A percentile compares a stretch with the other conserved stretches of the same genome.
Conservation (phyloP, 2,329 filamentous ascomycete species). For the Sporothrix variecibatus region DNA sequence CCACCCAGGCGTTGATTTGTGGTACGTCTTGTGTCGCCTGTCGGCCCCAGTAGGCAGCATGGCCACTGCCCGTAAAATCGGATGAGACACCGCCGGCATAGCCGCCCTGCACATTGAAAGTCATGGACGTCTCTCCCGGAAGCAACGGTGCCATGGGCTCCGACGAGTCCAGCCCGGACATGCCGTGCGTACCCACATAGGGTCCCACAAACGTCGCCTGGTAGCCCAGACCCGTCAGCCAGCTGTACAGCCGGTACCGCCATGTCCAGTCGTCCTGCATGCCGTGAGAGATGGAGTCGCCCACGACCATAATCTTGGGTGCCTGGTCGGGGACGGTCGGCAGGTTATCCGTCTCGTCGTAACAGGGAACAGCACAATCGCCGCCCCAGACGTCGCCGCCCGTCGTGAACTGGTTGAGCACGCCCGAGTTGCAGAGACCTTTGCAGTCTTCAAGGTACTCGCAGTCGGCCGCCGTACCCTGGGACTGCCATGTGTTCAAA, state of each 20-base stretch:
- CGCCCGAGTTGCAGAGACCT: neutral
- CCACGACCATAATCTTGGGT: neutral
- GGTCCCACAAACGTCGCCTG: neutral
- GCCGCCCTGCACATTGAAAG: neutral
- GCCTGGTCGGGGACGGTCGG: neutral
- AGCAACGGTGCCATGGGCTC: neutral
- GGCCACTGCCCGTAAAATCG: neutral
- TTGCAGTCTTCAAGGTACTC: neutral
- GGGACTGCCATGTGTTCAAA: slow-evolving; percentile 20
- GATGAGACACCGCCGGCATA: neutral
- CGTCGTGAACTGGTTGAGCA: neutral
- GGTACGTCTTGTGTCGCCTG: neutral
- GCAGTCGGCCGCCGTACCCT: neutral
- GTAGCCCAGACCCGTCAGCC: neutral
- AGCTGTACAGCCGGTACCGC: neutral
- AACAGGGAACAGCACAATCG: neutral
- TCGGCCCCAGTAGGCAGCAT: neutral
- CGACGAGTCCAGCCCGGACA: neutral
- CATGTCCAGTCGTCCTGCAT: slow-evolving; percentile 13
- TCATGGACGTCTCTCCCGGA: neutral
- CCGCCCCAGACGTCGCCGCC: neutral
- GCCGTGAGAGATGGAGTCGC: slow-evolving; percentile 1
- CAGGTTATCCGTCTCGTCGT: neutral
- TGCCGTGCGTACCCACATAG: neutral
- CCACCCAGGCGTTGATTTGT: neutral